Conservation (phyloP, 2,329 filamentous ascomycete species). For the Alternaria arborescens region DNA sequence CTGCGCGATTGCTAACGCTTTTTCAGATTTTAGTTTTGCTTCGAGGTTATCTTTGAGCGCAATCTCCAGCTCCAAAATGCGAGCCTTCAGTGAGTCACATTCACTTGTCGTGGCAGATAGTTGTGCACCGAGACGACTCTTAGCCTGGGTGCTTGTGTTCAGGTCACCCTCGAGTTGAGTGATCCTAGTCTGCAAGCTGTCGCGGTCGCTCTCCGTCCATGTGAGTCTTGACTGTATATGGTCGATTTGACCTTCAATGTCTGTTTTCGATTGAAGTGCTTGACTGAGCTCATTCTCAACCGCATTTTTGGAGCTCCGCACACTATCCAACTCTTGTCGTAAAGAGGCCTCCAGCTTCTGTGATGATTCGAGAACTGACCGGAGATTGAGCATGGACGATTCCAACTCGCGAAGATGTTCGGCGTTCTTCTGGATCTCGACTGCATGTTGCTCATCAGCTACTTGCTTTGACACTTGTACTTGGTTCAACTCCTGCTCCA, state of each 20-base stretch:
- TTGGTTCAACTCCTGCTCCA: conserved; percentile 32
- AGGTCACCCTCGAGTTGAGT: conserved; percentile 21
- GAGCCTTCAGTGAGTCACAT: conserved; percentile 17
- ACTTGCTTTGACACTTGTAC: conserved; percentile 24
- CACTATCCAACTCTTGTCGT: conserved; percentile 24
- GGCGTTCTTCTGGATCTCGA: conserved; percentile 23
- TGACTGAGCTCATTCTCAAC: conserved; percentile 22
- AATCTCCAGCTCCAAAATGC: conserved; percentile 25
- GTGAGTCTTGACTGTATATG: conserved; percentile 12
- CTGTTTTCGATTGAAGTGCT: conserved; percentile 12
- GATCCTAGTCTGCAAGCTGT: conserved; percentile 14
- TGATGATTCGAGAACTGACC: conserved; percentile 24
- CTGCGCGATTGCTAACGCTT: conserved; percentile 14
- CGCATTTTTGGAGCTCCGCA: conserved; percentile 20
- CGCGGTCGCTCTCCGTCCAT: conserved; percentile 12
- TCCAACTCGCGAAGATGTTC: conserved; percentile 37
- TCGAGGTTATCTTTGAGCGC: conserved; percentile 12
- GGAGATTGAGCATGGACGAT: conserved; percentile 28
- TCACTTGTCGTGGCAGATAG: conserved; percentile 22
- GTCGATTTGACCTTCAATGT: conserved; percentile 21
- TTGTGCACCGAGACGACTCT: conserved; percentile 12
- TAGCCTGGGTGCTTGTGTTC: conserved; percentile 6
- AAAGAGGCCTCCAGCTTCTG: conserved; percentile 25
- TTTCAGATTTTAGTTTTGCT: conserved; percentile 17
- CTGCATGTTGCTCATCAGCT: conserved; percentile 20